phyloP scores from a whole-genome alignment of 208 protist species.

The Trypanosoma avium region DNA sequence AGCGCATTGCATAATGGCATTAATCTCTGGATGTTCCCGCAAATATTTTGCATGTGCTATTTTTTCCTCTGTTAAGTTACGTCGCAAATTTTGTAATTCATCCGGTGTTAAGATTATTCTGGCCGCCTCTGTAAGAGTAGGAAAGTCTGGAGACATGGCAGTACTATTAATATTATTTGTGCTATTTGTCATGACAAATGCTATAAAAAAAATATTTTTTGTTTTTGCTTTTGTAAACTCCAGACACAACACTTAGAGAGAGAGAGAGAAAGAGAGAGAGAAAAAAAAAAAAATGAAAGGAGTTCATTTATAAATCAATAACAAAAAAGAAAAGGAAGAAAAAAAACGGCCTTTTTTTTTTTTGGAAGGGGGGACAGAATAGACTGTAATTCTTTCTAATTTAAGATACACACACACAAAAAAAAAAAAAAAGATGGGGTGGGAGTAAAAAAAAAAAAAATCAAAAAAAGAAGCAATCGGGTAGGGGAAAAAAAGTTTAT shows the following conservation, averaged over 20 bases:
- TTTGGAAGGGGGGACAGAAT: no score
- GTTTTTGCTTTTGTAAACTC: not conserved
- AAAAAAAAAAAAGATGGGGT: no score
- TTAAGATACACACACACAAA: no score
- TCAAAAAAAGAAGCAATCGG: no score
- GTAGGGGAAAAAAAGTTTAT: no score
- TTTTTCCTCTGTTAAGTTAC: slow-evolving; percentile 62
- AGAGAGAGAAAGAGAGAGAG: slow-evolving; percentile 7
- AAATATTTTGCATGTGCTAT: slow-evolving; percentile 83
- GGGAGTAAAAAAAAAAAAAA: no score
- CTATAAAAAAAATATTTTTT: not conserved
- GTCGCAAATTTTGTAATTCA: slow-evolving; percentile 51
- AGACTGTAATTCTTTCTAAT: no score
- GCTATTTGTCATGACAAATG: not conserved
- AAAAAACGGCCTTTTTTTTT: no score
- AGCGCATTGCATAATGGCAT: slow-evolving; percentile 51
- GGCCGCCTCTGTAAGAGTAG: slow-evolving; percentile 61
- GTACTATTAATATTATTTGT: not conserved
- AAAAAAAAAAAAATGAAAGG: slow-evolving; percentile 14
- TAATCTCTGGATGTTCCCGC: slow-evolving; percentile 76
- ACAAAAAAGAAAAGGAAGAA: not conserved
- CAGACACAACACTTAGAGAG: no score
- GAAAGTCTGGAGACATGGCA: slow-evolving; percentile 16
- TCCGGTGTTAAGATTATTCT: slow-evolving; percentile 59
- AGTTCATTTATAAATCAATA: slow-evolving; percentile 3